Evolutionary conservation across 75 land plant genomes (phyloP), one percentile per base, ranked within the genome.

Genomic region (Gnetum montanum): DNA sequence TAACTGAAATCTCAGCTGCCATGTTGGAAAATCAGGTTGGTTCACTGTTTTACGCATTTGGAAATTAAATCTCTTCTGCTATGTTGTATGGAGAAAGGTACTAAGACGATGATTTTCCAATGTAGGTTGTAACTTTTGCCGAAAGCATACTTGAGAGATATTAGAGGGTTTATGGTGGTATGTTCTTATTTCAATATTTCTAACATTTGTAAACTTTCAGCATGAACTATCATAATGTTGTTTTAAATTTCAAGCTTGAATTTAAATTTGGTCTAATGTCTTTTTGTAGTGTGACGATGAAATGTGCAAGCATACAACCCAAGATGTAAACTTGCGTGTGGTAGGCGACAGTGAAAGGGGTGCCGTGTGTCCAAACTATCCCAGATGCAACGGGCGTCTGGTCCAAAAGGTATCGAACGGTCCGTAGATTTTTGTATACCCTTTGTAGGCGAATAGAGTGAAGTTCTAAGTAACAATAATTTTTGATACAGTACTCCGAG

Each of bases 251-350:
- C 55, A 0, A 2, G 55, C 6, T 34, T 33, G 25, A 33, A 31
- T 53, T 31, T 53, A n/a, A 15, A 31, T 53, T 26, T 33, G 2
- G 22, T 53, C 35, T 53, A 19, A 23, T 53, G 1, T 31, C 23
- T 70, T 46, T 38, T n/a, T n/a, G n/a, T 70, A 95, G 99, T 95
- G 99, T 63, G 99, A 95, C 59, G 99, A 90, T 63, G 99, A 95
- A 58, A 74, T 76, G 58, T 95, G 99, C 71, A 78, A 86, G 29
- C 78, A 78, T 49, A 66, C 80, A 11, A 83, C 99, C 4, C 71
- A 92, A 8, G 60, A 60, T 22, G 44, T 86, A 15, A 86, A 81
- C 49, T 64, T 95, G 20, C 73, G 88, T 46, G 68, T 80, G 18
- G 24, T 90, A 43, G 99, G 88, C 10, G 99, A 90, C 53, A 70